phyloP scores from a whole-genome alignment of 345 rosid genomes.

The Carallia brachiata region DNA sequence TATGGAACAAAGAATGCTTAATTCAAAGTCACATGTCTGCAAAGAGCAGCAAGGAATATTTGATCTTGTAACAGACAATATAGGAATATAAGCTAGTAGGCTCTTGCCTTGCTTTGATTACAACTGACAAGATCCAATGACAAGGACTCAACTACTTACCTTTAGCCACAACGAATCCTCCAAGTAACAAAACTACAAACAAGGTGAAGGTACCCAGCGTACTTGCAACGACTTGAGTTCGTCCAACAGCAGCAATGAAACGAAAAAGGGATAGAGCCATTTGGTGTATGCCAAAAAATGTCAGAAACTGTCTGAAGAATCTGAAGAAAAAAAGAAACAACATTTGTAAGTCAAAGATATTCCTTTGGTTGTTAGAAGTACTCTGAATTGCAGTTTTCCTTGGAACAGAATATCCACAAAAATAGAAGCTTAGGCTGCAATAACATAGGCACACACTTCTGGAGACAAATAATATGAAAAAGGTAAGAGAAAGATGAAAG shows the following conservation, averaged over 20 bases:
- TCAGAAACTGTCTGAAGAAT: conserved; percentile 73
- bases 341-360: background rate
- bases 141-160: conserved; percentile 34
- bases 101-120: background rate
- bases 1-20: background rate
- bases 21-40: conserved; percentile 5
- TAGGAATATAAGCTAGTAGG: background rate
- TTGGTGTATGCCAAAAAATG: conserved; percentile 70
- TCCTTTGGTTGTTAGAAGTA: too few relatives aligned
- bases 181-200: conserved; percentile 70
- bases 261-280: conserved; percentile 85
- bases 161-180: conserved; percentile 80
- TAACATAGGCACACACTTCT: background rate
- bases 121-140: background rate
- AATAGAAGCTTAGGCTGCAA: too few relatives aligned
- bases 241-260: conserved; percentile 81
- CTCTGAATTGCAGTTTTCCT: background rate
- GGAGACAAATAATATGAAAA: background rate
- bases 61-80: background rate
- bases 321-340: conserved; percentile 28
- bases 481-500: background rate
- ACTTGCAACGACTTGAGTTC: conserved; percentile 68
- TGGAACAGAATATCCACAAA: too few relatives aligned
- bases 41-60: background rate
- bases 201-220: conserved; percentile 65